A percentile compares a stretch with the other conserved stretches of the same genome.
These are phyloP conservation scores for Astrephomene gubernaculifera DNA, from an alignment of 139 green algal genomes.

Conservation along the genomic window DNA sequence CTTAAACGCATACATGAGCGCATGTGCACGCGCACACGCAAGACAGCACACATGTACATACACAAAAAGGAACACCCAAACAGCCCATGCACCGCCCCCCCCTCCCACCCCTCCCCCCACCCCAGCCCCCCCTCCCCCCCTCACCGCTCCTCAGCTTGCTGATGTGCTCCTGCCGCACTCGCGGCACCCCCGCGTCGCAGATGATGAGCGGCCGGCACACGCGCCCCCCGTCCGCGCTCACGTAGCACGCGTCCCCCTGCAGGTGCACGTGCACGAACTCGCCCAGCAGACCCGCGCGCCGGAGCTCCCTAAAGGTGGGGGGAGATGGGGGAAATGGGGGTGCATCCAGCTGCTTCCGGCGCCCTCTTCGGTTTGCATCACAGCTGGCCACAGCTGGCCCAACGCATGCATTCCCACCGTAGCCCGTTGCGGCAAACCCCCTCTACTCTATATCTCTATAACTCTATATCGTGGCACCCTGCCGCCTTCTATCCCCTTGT, in stretches of 20 bases:
- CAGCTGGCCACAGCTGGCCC: too few species aligned
- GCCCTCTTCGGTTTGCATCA: too few species aligned
- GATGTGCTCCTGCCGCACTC: slow-evolving; percentile 83
- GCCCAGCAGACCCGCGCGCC: slow-evolving; percentile 80
- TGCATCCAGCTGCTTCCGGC: neutral
- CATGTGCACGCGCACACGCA: too few species aligned
- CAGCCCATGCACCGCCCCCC: neutral
- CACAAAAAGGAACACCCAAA: too few species aligned
- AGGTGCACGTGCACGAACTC: slow-evolving; percentile 93
- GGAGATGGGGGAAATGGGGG: neutral
- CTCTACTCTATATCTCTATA: too few species aligned
- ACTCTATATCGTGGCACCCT: too few species aligned
- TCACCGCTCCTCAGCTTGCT: slow-evolving; percentile 60
- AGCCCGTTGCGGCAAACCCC: too few species aligned
- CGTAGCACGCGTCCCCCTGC: slow-evolving; percentile 65
- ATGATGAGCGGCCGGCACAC: slow-evolving; percentile 99
- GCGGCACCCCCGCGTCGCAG: slow-evolving; percentile 88
- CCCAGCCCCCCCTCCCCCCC: neutral
- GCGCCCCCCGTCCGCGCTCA: slow-evolving; percentile 90
- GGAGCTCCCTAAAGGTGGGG: slow-evolving; percentile 50
- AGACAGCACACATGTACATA: too few species aligned
- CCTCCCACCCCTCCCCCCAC: neutral
- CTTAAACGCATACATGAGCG: too few species aligned
- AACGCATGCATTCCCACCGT: too few species aligned
- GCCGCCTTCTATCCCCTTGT: too few species aligned